Conservation (phyloP, 2,329 filamentous ascomycete genomes). For the Alternaria triticimaculans region DNA sequence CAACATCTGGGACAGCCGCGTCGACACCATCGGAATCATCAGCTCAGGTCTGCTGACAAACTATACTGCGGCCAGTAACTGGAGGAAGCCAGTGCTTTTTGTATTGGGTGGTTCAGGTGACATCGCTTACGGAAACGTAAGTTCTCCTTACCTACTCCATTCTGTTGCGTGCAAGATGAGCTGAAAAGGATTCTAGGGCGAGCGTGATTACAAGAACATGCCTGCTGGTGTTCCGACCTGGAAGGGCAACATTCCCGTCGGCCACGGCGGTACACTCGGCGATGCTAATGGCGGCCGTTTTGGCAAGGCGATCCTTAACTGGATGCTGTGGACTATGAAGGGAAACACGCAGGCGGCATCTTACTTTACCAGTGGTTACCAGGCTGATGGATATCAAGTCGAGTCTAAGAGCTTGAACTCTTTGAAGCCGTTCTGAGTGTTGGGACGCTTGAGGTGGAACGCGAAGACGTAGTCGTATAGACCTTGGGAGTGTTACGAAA, state of each 20-base stretch:
- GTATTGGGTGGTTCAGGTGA: conserved; percentile 22
- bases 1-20: conserved; percentile 19
- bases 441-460: not conserved
- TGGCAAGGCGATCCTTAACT: conserved; percentile 19
- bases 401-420: conserved; percentile 7
- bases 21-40: conserved; percentile 20
- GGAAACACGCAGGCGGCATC: conserved; percentile 12
- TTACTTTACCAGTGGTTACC: conserved; percentile 7
- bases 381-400: conserved; percentile 18
- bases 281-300: conserved; percentile 23
- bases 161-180: too few relatives aligned
- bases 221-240: conserved; percentile 15
- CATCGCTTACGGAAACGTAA: conserved; percentile 28
- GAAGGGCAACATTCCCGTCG: conserved; percentile 31
- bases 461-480: not conserved
- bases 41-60: conserved; percentile 23
- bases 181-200: conserved; percentile 11
- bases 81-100: conserved; percentile 23
- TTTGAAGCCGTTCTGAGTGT: conserved; percentile 12
- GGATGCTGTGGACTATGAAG: conserved; percentile 22
- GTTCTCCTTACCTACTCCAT: not conserved
- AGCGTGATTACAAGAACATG: conserved; percentile 25
- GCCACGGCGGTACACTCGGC: conserved; percentile 22
- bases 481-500: not conserved
- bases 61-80: conserved; percentile 8